Evolutionary conservation across 2,329 filamentous ascomycete genomes (phyloP).

Genomic region (Akanthomyces uredinophilus): DNA sequence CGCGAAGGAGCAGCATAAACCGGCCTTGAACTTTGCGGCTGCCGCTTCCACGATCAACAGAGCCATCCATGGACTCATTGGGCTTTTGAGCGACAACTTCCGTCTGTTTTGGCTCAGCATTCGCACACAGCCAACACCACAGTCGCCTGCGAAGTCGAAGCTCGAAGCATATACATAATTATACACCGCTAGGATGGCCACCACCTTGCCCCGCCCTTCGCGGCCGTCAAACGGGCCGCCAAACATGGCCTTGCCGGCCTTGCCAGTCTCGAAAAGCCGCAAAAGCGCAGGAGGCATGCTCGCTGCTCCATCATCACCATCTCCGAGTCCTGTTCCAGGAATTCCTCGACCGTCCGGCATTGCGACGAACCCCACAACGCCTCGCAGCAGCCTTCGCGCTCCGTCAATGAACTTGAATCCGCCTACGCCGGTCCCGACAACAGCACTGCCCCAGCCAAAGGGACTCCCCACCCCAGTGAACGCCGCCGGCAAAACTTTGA

Average conservation of each 20-base stretch:
- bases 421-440: constrained; percentile 48
- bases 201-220: constrained; percentile 61
- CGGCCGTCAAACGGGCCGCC: constrained; percentile 67
- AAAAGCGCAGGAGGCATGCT: constrained; percentile 53
- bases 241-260: constrained; percentile 64
- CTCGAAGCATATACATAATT: constrained; percentile 11
- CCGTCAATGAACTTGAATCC: constrained; percentile 52
- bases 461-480: constrained; percentile 48
- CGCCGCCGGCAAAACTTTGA: constrained; percentile 61
- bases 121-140: neutral
- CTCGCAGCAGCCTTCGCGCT: constrained; percentile 53
- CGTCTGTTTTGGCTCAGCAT: neutral
- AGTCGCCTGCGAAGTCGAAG: neutral
- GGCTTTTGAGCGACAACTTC: neutral
- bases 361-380: constrained; percentile 41
- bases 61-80: constrained; percentile 6
- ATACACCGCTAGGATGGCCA: constrained; percentile 39
- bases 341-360: constrained; percentile 17
- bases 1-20: neutral
- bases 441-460: constrained; percentile 52
- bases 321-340: neutral
- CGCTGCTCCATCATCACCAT: constrained; percentile 28
- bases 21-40: neutral
- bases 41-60: neutral
- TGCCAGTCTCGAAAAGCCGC: constrained; percentile 68